Evolutionary conservation across 2,329 filamentous ascomycete genomes (phyloP), one percentile per base, ranked within the genome.

Genomic region (Helotiales sp.): DNA sequence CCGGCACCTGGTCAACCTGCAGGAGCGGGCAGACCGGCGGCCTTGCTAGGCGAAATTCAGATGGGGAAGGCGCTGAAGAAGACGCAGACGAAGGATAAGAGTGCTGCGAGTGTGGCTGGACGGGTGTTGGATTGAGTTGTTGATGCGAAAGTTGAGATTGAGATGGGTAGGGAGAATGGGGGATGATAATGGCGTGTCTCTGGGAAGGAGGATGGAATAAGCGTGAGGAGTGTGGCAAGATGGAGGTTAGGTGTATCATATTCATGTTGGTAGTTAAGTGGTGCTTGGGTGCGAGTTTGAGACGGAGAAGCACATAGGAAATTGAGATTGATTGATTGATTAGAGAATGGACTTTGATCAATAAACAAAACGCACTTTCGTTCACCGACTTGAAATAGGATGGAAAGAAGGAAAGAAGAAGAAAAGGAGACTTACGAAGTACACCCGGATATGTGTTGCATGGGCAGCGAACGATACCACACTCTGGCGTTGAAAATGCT

Each of bases 41-140:
- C 89, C 0, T 84, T 99, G 75, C 79, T 99, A 70, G 89, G 89
- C 67, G 88, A 97, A 78, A 98, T 99, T 69, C 89, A 95, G 77
- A 81, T 88, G 69, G 95, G 96, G 50, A 93, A 80, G 79, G 80
- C 88, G 2, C 82, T 99, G 77, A 93, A 86, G 83, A 98, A 98
- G 85, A 93, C 93, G 26, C 83, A 90, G 78, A 98, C 96, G 0
- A 94, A 93, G 79, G 96, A 99, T 79, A 90, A 89, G 79, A 97
- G 94, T 79, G 80, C 74, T 57, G 86, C 92, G 61, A 79, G 89
- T 61, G 84, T 89, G 66, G 91, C 93, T 24, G 95, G 95, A n/a
- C 87, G 89, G 68, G 94, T 97, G 67, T 74, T 88, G 72, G 69
- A 75, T 58, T 77, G 61, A 68, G 37, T 60, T 59, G 60, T 30